A percentile compares a stretch with the other conserved stretches of the same genome.
Conservation (phyloP, 768 basidiomycete genomes). For the Lyophyllum atratum region DNA sequence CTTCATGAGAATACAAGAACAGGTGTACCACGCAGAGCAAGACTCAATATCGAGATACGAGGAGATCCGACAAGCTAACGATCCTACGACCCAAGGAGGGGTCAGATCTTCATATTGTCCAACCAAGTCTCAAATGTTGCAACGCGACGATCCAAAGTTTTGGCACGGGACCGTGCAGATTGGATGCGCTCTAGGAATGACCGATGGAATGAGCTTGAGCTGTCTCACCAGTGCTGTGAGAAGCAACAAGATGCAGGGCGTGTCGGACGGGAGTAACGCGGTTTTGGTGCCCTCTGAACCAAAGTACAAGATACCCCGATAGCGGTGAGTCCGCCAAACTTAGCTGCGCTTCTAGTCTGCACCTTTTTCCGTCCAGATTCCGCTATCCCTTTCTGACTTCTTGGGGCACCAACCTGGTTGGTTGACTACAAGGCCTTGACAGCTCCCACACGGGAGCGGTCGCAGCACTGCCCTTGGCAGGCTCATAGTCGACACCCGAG, state of each 20-base stretch:
- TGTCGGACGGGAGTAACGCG: conserved; percentile 82
- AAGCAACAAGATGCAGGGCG: conserved; percentile 69
- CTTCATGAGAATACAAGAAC: conserved; percentile 65
- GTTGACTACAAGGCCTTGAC: conserved; percentile 69
- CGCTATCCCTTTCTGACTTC: conserved; percentile 65
- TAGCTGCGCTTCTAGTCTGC: not conserved
- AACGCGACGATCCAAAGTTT: conserved; percentile 75
- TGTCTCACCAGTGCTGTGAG: conserved; percentile 64
- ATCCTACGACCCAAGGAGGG: conserved; percentile 79
- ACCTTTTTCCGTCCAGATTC: conserved; percentile 8
- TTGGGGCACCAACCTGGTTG: conserved; percentile 76
- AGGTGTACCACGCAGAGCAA: conserved; percentile 50
- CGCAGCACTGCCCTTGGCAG: too few species aligned
- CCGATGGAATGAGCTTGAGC: too few species aligned
- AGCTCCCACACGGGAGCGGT: too few species aligned
- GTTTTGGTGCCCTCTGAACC: conserved; percentile 77
- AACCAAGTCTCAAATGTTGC: conserved; percentile 68
- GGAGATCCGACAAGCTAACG: conserved; percentile 57
- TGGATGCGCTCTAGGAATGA: conserved; percentile 61
- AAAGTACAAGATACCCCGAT: conserved; percentile 71
- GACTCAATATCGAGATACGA: conserved; percentile 85
- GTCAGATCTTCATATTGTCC: conserved; percentile 79
- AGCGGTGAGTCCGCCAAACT: conserved; percentile 40
- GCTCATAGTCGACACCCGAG: too few species aligned
- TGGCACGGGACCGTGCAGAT: conserved; percentile 79